These are phyloP conservation scores for Apiospora arundinis DNA, from an alignment of 2,329 filamentous ascomycete species.

Conservation along the genomic window DNA sequence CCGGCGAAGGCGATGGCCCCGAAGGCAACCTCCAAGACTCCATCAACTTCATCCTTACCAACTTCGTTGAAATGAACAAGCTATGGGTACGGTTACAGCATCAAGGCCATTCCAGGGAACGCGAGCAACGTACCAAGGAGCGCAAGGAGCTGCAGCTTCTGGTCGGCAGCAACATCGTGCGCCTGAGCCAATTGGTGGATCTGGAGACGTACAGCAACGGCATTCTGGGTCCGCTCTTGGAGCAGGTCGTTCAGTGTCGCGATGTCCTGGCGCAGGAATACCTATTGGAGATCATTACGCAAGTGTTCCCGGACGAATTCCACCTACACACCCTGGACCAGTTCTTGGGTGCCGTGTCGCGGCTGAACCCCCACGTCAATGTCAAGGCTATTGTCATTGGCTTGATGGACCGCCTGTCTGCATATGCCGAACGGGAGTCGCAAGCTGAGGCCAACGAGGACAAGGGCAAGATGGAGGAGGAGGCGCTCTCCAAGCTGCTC, in stretches of 20 bases:
- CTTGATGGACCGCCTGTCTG: constrained; percentile 93
- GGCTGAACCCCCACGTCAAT: constrained; percentile 95
- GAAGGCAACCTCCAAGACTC: constrained; percentile 97
- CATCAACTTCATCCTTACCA: constrained; percentile 96
- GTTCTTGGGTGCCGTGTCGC: constrained; percentile 89
- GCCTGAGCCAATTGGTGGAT: constrained; percentile 93
- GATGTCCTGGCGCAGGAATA: constrained; percentile 98
- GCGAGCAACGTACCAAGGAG: constrained; percentile 92
- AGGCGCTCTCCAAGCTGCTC: constrained; percentile 78
- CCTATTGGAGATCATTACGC: constrained; percentile 95
- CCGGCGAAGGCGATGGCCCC: constrained; percentile 83
- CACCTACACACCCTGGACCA: constrained; percentile 96
- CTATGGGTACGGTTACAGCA: constrained; percentile 97
- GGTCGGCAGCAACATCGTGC: constrained; percentile 94
- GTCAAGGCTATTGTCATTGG: constrained; percentile 98
- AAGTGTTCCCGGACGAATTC: constrained; percentile 98
- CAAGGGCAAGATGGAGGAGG: constrained; percentile 79
- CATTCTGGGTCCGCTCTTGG: constrained; percentile 86
- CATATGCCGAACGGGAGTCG: constrained; percentile 90
- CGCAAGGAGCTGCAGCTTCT: constrained; percentile 93
- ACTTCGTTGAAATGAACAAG: constrained; percentile 99
- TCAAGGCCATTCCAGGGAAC: constrained; percentile 93
- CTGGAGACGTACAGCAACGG: constrained; percentile 91
- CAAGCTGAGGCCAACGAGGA: constrained; percentile 74
- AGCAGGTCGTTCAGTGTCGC: constrained; percentile 97